A percentile compares a stretch with the other conserved stretches of the same genome.
Evolutionary conservation across 345 rosid species (phyloP).

Genomic region (Mangifera indica): DNA sequence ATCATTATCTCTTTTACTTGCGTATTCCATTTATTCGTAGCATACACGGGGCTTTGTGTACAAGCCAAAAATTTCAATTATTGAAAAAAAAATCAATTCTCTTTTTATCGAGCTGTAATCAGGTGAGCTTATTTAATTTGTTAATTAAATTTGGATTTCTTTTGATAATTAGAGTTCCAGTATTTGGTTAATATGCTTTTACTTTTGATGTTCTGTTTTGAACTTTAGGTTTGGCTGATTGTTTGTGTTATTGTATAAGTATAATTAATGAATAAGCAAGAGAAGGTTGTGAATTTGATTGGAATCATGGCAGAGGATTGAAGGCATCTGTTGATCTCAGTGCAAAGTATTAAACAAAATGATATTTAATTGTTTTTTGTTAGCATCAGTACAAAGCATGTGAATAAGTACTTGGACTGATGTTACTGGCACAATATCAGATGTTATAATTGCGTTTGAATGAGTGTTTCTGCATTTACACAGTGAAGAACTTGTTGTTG

Average conservation of each 20-base stretch:
- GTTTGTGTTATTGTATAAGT: background rate
- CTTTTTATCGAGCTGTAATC: background rate
- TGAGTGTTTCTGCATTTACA: background rate
- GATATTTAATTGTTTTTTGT: background rate
- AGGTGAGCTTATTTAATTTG: conserved; percentile 10
- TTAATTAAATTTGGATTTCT: background rate
- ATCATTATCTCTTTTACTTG: background rate
- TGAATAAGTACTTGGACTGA: conserved; percentile 5
- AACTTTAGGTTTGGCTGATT: background rate
- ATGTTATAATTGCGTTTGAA: conserved; percentile 5
- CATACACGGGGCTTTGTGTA: background rate
- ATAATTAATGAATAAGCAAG: background rate
- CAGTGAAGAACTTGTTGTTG: background rate
- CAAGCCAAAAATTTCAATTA: background rate
- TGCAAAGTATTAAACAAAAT: background rate
- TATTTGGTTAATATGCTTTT: background rate
- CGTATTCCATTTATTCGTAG: background rate
- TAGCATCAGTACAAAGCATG: background rate
- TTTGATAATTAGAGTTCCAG: background rate
- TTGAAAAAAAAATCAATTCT: background rate
- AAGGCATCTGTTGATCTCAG: background rate
- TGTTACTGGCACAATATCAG: background rate
- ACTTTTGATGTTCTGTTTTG: background rate
- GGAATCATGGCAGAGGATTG: background rate
- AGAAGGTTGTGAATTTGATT: background rate